Evolutionary conservation across 2,329 filamentous ascomycete genomes (phyloP).

Genomic region (Biscogniauxia marginata): DNA sequence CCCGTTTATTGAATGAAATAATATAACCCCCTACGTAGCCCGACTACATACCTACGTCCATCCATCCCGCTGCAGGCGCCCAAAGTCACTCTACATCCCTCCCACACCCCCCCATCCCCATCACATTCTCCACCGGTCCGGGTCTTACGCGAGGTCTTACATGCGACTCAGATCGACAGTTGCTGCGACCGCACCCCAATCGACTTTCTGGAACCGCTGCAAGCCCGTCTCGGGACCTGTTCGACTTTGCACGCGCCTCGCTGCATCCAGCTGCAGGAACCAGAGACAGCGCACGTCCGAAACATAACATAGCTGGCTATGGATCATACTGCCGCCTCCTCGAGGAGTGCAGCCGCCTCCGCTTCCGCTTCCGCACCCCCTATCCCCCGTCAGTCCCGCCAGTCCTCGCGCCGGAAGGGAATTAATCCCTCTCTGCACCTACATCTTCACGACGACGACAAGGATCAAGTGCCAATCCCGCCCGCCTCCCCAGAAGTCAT

Average conservation of each 20-base stretch:
- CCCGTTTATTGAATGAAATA: too few species aligned
- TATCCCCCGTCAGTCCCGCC: conserved; percentile 31
- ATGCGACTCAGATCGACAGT: conserved; percentile 14
- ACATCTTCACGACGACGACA: conserved; percentile 25
- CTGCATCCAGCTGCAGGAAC: conserved; percentile 13
- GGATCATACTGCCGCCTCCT: conserved; percentile 19
- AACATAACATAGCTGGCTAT: conserved; percentile 19
- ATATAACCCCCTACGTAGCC: too few species aligned
- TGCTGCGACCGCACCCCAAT: conserved; percentile 5
- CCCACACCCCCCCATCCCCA: background rate
- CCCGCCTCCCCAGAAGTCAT: conserved; percentile 68
- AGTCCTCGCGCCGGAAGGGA: conserved; percentile 32
- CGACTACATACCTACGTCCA: too few species aligned
- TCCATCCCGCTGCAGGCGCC: background rate
- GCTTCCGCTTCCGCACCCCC: conserved; percentile 23
- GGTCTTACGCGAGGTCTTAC: conserved; percentile 4
- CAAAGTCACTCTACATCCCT: conserved; percentile 7
- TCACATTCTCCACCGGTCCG: background rate
- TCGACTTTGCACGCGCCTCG: conserved; percentile 9
- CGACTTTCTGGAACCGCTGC: conserved; percentile 17
- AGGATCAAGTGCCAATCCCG: conserved; percentile 30
- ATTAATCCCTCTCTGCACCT: conserved; percentile 32
- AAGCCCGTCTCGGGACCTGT: conserved; percentile 18
- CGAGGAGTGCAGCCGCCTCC: conserved; percentile 10
- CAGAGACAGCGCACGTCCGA: conserved; percentile 17